A percentile compares a stretch with the other conserved stretches of the same genome.
phyloP scores from a whole-genome alignment of 2,329 filamentous ascomycete genomes.

The Fusarium sarcochroum region DNA sequence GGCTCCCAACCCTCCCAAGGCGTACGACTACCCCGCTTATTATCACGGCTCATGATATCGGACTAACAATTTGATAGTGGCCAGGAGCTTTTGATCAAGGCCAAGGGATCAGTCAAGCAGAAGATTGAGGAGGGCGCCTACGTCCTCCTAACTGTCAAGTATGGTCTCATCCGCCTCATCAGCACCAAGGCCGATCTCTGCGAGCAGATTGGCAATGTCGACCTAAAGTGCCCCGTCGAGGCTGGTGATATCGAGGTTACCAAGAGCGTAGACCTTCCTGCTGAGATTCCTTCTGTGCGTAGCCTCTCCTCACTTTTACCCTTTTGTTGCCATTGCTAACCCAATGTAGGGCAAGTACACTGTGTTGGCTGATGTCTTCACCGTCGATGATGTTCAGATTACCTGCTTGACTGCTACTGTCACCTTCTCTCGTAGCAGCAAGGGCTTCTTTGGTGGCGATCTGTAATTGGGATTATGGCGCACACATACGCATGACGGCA shows the following conservation, averaged over 20 bases:
- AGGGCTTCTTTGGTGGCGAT: constrained; percentile 59
- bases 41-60: constrained; percentile 1
- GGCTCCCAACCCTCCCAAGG: constrained; percentile 84
- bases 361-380: constrained; percentile 88
- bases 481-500: constrained; percentile 28
- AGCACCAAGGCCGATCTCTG: constrained; percentile 87
- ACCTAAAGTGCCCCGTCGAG: constrained; percentile 89
- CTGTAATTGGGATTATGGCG: constrained; percentile 51
- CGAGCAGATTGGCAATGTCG: constrained; percentile 89
- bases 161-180: constrained; percentile 91
- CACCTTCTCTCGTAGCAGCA: constrained; percentile 63
- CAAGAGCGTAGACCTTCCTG: constrained; percentile 88
- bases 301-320: background rate
- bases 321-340: constrained; percentile 41
- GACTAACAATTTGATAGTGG: constrained; percentile 71
- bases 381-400: constrained; percentile 78
- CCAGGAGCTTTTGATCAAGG: constrained; percentile 81
- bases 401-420: constrained; percentile 88
- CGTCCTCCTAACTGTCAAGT: constrained; percentile 89
- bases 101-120: constrained; percentile 80
- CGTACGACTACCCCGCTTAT: constrained; percentile 71
- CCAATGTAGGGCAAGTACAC: constrained; percentile 84
- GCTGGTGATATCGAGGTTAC: constrained; percentile 79
- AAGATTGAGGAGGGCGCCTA: constrained; percentile 83
- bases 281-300: constrained; percentile 89